A percentile compares a stretch with the other conserved stretches of the same genome.
Conservation (phyloP, 495 filamentous ascomycete species). For the Lophium mytilinum region DNA sequence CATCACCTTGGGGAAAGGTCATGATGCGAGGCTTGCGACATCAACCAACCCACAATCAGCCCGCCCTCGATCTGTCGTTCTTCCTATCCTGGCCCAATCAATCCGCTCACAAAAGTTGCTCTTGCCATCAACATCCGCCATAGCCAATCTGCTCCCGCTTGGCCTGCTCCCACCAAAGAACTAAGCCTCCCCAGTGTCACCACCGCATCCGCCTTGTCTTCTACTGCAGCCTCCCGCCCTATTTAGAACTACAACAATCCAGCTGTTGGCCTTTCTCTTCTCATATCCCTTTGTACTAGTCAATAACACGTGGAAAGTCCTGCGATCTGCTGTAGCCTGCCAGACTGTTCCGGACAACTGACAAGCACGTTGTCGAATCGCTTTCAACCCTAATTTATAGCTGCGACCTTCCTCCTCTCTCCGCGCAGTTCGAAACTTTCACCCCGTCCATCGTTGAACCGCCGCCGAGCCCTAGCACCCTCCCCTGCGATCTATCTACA, state of each 20-base stretch:
- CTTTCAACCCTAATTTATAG: slow-evolving; percentile 2
- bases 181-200: not conserved
- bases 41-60: not conserved
- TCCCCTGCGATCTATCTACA: not conserved
- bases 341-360: slow-evolving; percentile 14
- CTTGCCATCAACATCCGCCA: not conserved
- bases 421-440: not conserved
- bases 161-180: not conserved
- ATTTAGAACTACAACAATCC: slow-evolving; percentile 7
- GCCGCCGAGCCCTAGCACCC: not conserved
- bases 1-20: too few species aligned
- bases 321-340: slow-evolving; percentile 9
- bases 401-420: not conserved
- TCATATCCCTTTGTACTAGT: slow-evolving; percentile 12
- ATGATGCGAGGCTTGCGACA: not conserved
- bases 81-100: not conserved
- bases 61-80: not conserved
- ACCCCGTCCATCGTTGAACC: not conserved
- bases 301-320: slow-evolving; percentile 13
- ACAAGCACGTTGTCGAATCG: slow-evolving; percentile 1
- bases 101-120: not conserved
- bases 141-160: not conserved
- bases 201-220: slow-evolving; percentile 13
- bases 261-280: not conserved
- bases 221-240: slow-evolving; percentile 17